Evolutionary conservation across 176 grass and related monocot genomes (phyloP).

Genomic region (Zizania latifolia): DNA sequence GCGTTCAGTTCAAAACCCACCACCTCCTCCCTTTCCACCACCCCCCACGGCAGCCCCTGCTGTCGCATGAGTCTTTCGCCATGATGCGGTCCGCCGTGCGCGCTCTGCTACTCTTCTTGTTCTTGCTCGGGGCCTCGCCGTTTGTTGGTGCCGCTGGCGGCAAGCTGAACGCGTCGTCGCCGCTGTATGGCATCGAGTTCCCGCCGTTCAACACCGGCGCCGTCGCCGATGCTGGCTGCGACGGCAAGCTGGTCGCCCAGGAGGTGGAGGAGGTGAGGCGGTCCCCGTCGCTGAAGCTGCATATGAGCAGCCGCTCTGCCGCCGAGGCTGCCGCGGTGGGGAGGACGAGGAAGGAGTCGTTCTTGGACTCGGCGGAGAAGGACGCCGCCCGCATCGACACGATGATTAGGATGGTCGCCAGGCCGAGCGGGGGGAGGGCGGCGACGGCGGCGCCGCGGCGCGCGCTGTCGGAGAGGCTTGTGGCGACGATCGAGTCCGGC

Average conservation of each 20-base stretch:
- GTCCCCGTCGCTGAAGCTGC: conserved; percentile 51
- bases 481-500: conserved; percentile 78
- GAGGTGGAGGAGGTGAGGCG: not conserved
- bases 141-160: not conserved
- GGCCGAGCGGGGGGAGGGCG: not conserved
- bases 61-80: conserved; percentile 3
- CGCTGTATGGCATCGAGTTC: conserved; percentile 61
- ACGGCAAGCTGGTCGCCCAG: conserved; percentile 33
- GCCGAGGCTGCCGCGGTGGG: conserved; percentile 7
- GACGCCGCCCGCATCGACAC: conserved; percentile 57
- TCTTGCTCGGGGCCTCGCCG: conserved; percentile 8
- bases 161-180: conserved; percentile 33
- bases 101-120: not conserved
- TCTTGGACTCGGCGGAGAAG: conserved; percentile 45
- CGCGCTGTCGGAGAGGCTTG: conserved; percentile 48
- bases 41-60: not conserved
- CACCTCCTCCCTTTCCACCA: not conserved
- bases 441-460: not conserved
- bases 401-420: conserved; percentile 25
- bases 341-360: conserved; percentile 34
- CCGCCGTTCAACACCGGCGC: conserved; percentile 51
- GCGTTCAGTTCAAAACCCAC: conserved; percentile 24
- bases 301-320: conserved; percentile 40
- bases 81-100: not conserved
- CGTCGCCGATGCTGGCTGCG: conserved; percentile 38